Conservation (phyloP, 139 green algal species). For the Edaphochlamys debaryana region DNA sequence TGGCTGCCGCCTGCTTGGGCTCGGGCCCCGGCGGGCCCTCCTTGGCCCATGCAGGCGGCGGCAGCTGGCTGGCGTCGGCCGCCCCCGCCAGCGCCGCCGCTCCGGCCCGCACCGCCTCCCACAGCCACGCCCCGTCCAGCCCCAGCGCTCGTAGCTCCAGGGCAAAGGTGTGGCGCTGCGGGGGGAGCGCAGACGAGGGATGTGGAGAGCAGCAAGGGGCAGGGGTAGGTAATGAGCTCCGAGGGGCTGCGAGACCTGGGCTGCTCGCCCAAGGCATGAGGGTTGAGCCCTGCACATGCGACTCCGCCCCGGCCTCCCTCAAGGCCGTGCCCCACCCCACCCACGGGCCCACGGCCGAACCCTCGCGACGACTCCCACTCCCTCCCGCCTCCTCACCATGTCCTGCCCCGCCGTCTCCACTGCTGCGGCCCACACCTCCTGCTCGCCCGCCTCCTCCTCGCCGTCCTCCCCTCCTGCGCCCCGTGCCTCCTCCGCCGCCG, state of each 20-base stretch:
- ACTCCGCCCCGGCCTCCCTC: neutral
- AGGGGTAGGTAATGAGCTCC: neutral
- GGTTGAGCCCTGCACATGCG: neutral
- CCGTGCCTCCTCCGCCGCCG: neutral
- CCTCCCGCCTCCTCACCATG: neutral
- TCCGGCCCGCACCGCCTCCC: neutral
- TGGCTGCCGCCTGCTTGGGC: neutral
- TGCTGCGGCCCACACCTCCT: neutral
- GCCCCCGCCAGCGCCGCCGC: neutral
- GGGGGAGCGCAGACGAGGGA: neutral
- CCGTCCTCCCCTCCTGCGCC: neutral
- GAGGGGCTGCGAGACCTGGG: too few relatives aligned
- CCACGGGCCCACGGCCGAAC: neutral
- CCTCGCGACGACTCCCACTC: neutral
- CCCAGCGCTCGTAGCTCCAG: slow-evolving; percentile 13
- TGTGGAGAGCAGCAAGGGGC: neutral
- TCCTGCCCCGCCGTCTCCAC: slow-evolving; percentile 27
- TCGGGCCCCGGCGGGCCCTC: neutral
- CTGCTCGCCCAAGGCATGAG: neutral
- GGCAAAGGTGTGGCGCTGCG: neutral
- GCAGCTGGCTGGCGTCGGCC: neutral
- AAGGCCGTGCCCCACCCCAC: neutral
- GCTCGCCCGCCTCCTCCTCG: neutral
- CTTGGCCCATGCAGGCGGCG: neutral
- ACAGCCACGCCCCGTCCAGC: slow-evolving; percentile 20